Evolutionary conservation across 306 rosid species (phyloP).

Genomic region (Carpinus viminea): DNA sequence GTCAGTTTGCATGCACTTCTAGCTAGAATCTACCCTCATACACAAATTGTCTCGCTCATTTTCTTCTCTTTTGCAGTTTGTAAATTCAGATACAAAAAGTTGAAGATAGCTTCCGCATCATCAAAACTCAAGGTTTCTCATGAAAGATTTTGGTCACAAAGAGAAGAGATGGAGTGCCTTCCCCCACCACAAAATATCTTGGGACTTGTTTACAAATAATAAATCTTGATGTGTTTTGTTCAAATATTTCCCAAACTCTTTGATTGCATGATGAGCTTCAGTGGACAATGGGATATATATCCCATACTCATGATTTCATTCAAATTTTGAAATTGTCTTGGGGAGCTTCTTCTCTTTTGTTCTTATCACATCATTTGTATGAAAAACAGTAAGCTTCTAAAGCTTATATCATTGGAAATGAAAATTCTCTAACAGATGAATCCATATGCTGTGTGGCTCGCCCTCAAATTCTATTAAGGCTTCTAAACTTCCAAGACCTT

Average conservation of each 20-base stretch:
- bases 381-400: no score
- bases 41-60: background rate
- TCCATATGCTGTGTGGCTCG: no score
- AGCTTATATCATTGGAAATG: no score
- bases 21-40: background rate
- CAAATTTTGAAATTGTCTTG: no score
- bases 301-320: no score
- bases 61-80: slow-evolving; percentile 49
- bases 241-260: background rate
- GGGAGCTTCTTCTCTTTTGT: no score
- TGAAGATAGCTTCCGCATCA: slow-evolving; percentile 63
- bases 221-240: background rate
- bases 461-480: no score
- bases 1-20: slow-evolving; percentile 35
- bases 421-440: no score
- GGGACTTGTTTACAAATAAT: background rate
- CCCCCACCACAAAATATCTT: no score
- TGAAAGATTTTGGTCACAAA: background rate
- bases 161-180: background rate
- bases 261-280: background rate
- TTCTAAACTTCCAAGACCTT: no score
- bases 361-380: no score
- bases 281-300: no score
- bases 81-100: slow-evolving; percentile 46
- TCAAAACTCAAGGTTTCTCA: slow-evolving; percentile 32